These are phyloP conservation scores for Hypseocharis bilobata DNA, from an alignment of 441 rosid species.

Conservation along the genomic window DNA sequence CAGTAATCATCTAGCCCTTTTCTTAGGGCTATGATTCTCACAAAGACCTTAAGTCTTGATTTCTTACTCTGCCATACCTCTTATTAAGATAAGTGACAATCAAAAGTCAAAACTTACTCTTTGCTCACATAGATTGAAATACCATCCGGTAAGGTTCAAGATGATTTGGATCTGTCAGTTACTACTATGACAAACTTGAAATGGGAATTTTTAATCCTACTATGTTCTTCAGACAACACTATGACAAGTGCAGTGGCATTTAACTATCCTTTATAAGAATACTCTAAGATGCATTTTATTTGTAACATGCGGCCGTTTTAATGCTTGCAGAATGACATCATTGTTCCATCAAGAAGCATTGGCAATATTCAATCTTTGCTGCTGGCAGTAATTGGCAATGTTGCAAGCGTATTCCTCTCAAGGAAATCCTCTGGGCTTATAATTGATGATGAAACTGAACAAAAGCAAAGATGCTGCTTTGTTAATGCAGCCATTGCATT, in stretches of 20 bases:
- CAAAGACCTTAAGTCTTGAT: not conserved
- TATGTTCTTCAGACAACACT: not conserved
- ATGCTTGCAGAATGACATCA: conserved; percentile 48
- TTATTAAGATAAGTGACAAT: not conserved
- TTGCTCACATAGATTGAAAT: not conserved
- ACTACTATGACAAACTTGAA: conserved; percentile 4
- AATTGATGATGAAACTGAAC: conserved; percentile 49
- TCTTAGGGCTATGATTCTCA: not conserved
- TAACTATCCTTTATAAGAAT: not conserved
- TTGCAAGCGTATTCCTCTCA: conserved; percentile 50
- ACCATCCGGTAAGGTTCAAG: not conserved
- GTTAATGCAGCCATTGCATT: conserved; percentile 76
- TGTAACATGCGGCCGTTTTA: conserved; percentile 20
- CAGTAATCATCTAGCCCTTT: not conserved
- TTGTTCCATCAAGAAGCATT: conserved; percentile 37
- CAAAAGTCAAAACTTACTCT: not conserved
- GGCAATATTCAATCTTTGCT: conserved; percentile 66
- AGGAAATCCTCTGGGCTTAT: conserved; percentile 46
- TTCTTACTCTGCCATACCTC: not conserved
- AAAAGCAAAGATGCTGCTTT: conserved; percentile 62
- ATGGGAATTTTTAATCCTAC: not conserved
- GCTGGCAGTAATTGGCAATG: conserved; percentile 68
- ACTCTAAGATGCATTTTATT: not conserved
- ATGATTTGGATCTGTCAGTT: conserved; percentile 2
- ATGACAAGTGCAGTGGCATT: not conserved